Evolutionary conservation across 2,329 filamentous ascomycete species (phyloP).

Genomic region (Scolecobasidium constrictum): DNA sequence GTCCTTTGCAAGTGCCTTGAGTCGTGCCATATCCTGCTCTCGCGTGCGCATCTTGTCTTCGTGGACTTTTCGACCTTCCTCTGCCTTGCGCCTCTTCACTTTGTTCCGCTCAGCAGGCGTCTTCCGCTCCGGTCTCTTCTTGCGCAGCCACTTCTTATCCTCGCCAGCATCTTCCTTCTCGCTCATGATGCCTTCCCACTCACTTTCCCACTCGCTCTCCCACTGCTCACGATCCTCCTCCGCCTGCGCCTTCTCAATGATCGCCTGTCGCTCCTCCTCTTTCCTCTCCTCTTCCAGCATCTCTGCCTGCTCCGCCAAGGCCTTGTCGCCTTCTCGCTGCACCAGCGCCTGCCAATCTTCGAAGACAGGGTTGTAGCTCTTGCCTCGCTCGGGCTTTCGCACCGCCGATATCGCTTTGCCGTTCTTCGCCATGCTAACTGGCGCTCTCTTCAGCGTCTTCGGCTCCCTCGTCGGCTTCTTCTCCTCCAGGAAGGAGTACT

Average conservation of each 20-base stretch:
- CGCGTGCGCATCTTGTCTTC: constrained; percentile 44
- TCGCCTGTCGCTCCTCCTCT: constrained; percentile 56
- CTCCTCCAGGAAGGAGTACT: constrained; percentile 56
- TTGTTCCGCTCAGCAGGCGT: constrained; percentile 12
- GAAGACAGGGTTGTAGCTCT: constrained; percentile 87
- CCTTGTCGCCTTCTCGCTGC: constrained; percentile 64
- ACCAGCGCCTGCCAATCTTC: constrained; percentile 74
- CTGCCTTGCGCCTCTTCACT: constrained; percentile 32
- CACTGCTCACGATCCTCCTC: constrained; percentile 47
- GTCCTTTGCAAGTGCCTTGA: constrained; percentile 18
- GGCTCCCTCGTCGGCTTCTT: constrained; percentile 55
- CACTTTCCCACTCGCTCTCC: constrained; percentile 14
- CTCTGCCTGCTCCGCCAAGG: constrained; percentile 66
- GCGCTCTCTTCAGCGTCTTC: constrained; percentile 61
- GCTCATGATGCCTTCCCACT: constrained; percentile 12
- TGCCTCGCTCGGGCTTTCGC: constrained; percentile 65
- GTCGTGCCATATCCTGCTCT: constrained; percentile 16
- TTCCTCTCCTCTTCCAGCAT: constrained; percentile 53
- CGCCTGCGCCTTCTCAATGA: constrained; percentile 56
- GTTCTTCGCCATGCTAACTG: constrained; percentile 71
- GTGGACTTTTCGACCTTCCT: constrained; percentile 55
- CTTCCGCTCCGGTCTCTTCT: constrained; percentile 12
- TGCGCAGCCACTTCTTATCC: constrained; percentile 1
- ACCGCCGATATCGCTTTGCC: constrained; percentile 74
- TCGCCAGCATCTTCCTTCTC: constrained; percentile 7